These are phyloP conservation scores for Cladophialophora yegresii DNA, from an alignment of 2,329 filamentous ascomycete species.

Conservation along the genomic window DNA sequence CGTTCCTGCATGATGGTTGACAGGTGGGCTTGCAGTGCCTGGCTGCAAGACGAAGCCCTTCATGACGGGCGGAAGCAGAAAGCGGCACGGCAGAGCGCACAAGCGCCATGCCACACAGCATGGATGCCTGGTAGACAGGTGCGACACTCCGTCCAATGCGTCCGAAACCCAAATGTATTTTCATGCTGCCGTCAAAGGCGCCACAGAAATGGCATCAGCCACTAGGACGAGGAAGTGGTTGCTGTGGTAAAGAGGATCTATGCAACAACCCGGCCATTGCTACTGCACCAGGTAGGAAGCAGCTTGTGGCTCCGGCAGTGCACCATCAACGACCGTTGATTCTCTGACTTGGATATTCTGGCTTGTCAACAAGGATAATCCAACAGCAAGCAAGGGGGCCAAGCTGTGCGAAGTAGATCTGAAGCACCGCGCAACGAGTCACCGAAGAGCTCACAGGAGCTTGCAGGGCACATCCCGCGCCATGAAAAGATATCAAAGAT, in stretches of 20 bases:
- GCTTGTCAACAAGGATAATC: not conserved
- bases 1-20: slow-evolving; percentile 31
- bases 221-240: not conserved
- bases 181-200: slow-evolving; percentile 9
- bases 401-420: not conserved
- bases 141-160: slow-evolving; percentile 5
- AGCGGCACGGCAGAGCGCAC: slow-evolving; percentile 30
- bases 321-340: not conserved
- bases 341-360: not conserved
- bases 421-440: not conserved
- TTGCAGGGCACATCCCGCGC: not conserved
- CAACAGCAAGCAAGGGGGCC: not conserved
- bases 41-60: slow-evolving; percentile 21
- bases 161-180: slow-evolving; percentile 14
- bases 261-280: slow-evolving; percentile 20
- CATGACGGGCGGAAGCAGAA: slow-evolving; percentile 28
- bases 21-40: slow-evolving; percentile 16
- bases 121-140: slow-evolving; percentile 14
- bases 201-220: not conserved
- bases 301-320: not conserved
- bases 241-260: not conserved
- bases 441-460: not conserved
- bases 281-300: slow-evolving; percentile 7
- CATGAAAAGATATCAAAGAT: slow-evolving; percentile 3
- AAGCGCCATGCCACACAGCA: slow-evolving; percentile 25